Evolutionary conservation across 371 early-diverging fungal genomes (phyloP).

Genomic region (Parasitella parasitica): DNA sequence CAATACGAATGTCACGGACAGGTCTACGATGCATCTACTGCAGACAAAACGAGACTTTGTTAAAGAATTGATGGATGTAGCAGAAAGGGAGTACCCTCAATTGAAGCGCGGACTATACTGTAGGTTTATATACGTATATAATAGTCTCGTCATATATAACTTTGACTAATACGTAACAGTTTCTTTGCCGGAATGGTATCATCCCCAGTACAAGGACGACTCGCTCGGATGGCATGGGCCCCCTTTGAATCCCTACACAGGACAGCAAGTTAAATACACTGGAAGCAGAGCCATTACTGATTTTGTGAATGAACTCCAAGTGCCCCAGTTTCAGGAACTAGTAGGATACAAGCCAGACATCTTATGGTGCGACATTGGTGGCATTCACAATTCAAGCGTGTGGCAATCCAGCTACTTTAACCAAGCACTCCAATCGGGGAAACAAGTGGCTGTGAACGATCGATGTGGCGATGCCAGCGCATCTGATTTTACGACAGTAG

Average conservation of each 20-base stretch:
- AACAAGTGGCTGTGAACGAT: slow-evolving; percentile 31
- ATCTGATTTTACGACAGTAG: slow-evolving; percentile 39
- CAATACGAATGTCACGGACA: slow-evolving; percentile 29
- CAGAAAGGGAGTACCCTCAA: slow-evolving; percentile 29
- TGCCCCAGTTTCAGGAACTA: slow-evolving; percentile 36
- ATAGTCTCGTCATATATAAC: too few relatives aligned
- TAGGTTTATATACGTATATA: slow-evolving; percentile 17
- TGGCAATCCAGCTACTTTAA: slow-evolving; percentile 36
- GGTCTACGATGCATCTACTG: slow-evolving; percentile 22
- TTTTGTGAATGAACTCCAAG: slow-evolving; percentile 40
- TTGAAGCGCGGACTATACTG: slow-evolving; percentile 41
- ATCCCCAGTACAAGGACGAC: slow-evolving; percentile 30
- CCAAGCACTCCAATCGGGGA: slow-evolving; percentile 1
- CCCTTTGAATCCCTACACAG: slow-evolving; percentile 30
- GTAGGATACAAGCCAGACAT: slow-evolving; percentile 33
- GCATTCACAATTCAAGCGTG: slow-evolving; percentile 34
- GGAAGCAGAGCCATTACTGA: slow-evolving; percentile 22
- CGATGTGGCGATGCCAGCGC: slow-evolving; percentile 31
- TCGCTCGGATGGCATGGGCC: slow-evolving; percentile 35
- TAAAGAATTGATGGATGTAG: slow-evolving; percentile 19
- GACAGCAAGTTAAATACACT: slow-evolving; percentile 17
- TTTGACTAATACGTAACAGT: slow-evolving; percentile 18
- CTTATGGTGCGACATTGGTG: slow-evolving; percentile 47
- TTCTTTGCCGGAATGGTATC: slow-evolving; percentile 46
- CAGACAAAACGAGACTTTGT: slow-evolving; percentile 32